phyloP scores from a whole-genome alignment of 2,329 filamentous ascomycete species.

The Scedosporium boydii region DNA sequence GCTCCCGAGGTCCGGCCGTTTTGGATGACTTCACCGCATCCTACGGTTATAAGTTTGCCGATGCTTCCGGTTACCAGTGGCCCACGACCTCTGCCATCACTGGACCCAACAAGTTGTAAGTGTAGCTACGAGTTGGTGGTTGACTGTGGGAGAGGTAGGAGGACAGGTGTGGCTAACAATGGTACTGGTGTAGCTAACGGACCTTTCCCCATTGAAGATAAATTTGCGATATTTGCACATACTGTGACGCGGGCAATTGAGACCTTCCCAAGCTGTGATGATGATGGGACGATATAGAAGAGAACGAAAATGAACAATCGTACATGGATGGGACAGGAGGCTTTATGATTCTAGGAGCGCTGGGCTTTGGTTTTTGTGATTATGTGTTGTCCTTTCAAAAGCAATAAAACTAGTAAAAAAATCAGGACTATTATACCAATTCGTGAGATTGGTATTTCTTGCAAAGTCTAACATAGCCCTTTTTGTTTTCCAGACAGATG shows the following conservation, averaged over 20 bases:
- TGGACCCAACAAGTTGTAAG: constrained; percentile 72
- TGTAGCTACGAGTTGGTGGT: constrained; percentile 12
- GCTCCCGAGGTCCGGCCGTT: constrained; percentile 90
- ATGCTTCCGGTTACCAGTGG: constrained; percentile 94
- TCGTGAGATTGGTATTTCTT: no score
- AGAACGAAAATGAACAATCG: background rate
- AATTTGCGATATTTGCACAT: background rate
- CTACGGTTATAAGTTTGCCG: constrained; percentile 98
- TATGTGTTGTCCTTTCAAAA: background rate
- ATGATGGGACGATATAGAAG: constrained; percentile 1
- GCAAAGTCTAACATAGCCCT: no score
- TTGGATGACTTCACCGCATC: constrained; percentile 97
- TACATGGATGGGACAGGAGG: background rate
- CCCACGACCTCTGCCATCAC: constrained; percentile 61
- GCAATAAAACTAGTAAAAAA: background rate
- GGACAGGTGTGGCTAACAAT: background rate
- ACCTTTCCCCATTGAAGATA: background rate
- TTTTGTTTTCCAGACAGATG: no score
- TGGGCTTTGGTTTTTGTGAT: background rate
- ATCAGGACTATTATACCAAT: background rate
- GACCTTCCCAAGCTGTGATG: background rate
- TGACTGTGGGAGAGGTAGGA: background rate
- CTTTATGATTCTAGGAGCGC: background rate
- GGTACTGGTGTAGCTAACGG: background rate
- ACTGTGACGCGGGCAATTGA: background rate